These are phyloP conservation scores for Crithidia acanthocephali DNA, from an alignment of 208 protist genomes.

Conservation along the genomic window DNA sequence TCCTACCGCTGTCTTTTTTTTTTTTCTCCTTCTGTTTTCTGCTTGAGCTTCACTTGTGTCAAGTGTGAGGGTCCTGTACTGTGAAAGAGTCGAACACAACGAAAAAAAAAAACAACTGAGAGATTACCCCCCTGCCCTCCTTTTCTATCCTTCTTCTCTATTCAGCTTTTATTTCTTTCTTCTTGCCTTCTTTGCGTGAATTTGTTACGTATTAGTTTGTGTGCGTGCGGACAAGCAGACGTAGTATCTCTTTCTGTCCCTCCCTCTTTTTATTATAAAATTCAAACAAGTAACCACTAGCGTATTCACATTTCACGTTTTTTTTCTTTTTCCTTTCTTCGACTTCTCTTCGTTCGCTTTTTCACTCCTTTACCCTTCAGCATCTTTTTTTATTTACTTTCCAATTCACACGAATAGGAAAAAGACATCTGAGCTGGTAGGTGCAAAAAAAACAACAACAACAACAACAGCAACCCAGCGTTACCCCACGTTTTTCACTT, in stretches of 20 bases:
- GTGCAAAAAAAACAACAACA: not conserved
- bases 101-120: slow-evolving; percentile 8
- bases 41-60: not conserved
- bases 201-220: not conserved
- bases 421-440: too few relatives aligned
- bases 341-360: too few relatives aligned
- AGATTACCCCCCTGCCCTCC: not conserved
- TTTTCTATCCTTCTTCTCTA: not conserved
- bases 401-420: too few relatives aligned
- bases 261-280: slow-evolving; percentile 6
- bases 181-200: not conserved
- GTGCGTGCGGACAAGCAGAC: not conserved
- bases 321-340: too few relatives aligned
- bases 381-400: not conserved
- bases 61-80: not conserved
- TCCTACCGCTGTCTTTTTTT: not conserved
- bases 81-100: not conserved
- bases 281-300: not conserved
- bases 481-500: too few relatives aligned
- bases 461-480: not conserved
- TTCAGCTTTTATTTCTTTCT: too few relatives aligned
- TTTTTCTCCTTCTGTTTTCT: not conserved
- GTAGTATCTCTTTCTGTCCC: slow-evolving; percentile 2
- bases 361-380: not conserved
- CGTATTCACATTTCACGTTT: not conserved